phyloP scores from a whole-genome alignment of 169 alveolate species.

The Cryptosporidium felis region DNA sequence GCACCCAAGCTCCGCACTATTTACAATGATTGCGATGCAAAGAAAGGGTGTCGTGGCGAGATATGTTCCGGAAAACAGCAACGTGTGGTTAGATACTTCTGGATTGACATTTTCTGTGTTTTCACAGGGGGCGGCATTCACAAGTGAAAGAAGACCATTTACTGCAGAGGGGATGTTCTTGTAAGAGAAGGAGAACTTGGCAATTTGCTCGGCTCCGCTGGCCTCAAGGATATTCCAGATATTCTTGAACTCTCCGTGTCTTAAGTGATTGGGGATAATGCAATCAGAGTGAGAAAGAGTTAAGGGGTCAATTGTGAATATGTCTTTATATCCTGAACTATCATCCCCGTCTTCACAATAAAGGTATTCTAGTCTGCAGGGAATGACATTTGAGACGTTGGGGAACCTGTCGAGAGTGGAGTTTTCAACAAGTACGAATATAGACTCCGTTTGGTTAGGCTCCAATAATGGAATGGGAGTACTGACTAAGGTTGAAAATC shows the following conservation, averaged over 20 bases:
- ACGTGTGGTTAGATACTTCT: conserved; percentile 73
- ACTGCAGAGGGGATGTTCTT: conserved; percentile 76
- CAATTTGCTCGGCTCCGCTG: conserved; percentile 69
- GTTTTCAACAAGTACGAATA: conserved; percentile 55
- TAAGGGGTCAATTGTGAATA: conserved; percentile 76
- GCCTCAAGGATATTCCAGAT: conserved; percentile 73
- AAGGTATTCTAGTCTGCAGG: conserved; percentile 68
- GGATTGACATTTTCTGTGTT: conserved; percentile 72
- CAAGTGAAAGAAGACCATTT: conserved; percentile 73
- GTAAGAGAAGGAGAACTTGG: conserved; percentile 75
- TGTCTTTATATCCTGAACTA: conserved; percentile 74
- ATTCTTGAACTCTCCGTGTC: conserved; percentile 76
- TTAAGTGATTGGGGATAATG: conserved; percentile 65
- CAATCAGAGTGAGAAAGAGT: conserved; percentile 74
- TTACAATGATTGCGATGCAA: conserved; percentile 74
- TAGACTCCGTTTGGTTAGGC: conserved; percentile 68
- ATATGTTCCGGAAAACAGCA: conserved; percentile 73
- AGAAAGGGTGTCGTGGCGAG: conserved; percentile 70
- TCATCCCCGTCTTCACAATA: conserved; percentile 72
- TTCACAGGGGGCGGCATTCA: conserved; percentile 74
- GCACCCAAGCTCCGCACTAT: conserved; percentile 76
- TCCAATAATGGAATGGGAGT: conserved; percentile 56
- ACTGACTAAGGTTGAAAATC: conserved; percentile 43
- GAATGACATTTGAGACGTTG: conserved; percentile 39
- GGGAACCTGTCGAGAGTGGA: conserved; percentile 18